phyloP scores from a whole-genome alignment of 768 basidiomycete genomes.

The Boletus barrowsii region DNA sequence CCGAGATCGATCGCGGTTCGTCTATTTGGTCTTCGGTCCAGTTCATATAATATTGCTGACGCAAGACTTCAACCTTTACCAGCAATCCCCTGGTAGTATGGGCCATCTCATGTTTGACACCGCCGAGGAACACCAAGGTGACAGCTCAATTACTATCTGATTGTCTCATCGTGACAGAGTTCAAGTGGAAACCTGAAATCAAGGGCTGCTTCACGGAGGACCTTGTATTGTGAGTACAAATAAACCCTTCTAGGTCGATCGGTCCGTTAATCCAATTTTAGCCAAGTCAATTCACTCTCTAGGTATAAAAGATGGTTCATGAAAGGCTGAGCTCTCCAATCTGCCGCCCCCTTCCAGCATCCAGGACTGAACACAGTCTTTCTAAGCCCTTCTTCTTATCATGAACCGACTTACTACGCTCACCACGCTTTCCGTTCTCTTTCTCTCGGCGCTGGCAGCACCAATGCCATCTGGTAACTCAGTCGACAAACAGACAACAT shows the following conservation, averaged over 20 bases:
- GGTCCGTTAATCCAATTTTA: not conserved
- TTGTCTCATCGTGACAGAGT: too few relatives aligned
- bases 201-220: too few relatives aligned
- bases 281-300: conserved; percentile 11
- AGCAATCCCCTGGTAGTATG: too few relatives aligned
- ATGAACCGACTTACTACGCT: conserved; percentile 24
- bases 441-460: conserved; percentile 40
- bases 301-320: conserved; percentile 19
- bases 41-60: too few relatives aligned
- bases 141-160: too few relatives aligned
- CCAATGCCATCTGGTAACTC: conserved; percentile 22
- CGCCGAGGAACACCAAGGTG: conserved; percentile 1
- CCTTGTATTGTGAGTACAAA: not conserved
- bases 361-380: conserved; percentile 8
- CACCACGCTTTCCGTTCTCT: conserved; percentile 39
- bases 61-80: too few relatives aligned
- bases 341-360: not conserved
- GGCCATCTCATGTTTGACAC: too few relatives aligned
- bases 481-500: conserved; percentile 49
- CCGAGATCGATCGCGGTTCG: too few relatives aligned
- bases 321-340: not conserved
- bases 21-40: too few relatives aligned
- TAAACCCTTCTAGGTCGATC: conserved; percentile 9
- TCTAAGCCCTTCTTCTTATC: not conserved
- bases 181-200: too few relatives aligned